Conservation (phyloP, 306 rosid species). For the Carpinus viminea region DNA sequence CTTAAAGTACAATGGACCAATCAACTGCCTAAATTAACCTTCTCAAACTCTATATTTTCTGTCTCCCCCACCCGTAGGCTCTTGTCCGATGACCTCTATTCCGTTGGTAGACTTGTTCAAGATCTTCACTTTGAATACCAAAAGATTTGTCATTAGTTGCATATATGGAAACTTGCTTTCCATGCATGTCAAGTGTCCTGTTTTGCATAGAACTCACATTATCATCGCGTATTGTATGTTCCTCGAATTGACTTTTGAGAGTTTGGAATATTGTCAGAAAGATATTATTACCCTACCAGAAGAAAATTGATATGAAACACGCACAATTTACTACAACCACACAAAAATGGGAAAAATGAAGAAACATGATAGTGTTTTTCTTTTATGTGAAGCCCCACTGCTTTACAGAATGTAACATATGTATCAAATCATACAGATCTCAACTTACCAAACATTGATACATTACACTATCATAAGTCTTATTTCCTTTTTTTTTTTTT, state of each 20-base stretch:
- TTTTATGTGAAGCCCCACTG: background rate
- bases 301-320: background rate
- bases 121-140: too few relatives aligned
- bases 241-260: background rate
- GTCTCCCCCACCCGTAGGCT: too few relatives aligned
- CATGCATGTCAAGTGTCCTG: background rate
- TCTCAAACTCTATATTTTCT: too few relatives aligned
- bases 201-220: background rate
- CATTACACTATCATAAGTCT: background rate
- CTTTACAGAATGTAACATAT: background rate
- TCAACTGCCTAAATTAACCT: too few relatives aligned
- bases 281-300: background rate
- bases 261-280: background rate
- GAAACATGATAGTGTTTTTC: background rate
- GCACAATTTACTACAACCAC: background rate
- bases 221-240: background rate
- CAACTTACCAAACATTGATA: too few relatives aligned
- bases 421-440: background rate
- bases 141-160: too few relatives aligned
- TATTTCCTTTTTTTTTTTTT: background rate
- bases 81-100: too few relatives aligned
- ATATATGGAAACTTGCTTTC: too few relatives aligned
- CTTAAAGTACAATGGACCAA: too few relatives aligned
- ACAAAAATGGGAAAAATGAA: slow-evolving; percentile 1
- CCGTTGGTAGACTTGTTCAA: too few relatives aligned